These are phyloP conservation scores for Chytriomyces sp. DNA, from an alignment of 192 early-diverging fungal species.

Conservation along the genomic window DNA sequence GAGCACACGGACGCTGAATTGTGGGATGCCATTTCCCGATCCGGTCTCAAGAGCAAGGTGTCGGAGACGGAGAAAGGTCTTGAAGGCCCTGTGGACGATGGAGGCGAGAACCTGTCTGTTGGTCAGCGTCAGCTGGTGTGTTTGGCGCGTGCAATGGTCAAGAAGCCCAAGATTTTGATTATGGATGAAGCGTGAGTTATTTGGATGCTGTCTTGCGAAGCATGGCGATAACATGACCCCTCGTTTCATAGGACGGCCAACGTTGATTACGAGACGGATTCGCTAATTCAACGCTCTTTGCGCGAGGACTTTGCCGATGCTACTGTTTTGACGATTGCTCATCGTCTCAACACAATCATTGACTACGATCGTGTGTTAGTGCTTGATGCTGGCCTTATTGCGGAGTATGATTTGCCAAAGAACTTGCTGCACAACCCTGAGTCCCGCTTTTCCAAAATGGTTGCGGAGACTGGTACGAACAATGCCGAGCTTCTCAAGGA, in stretches of 20 bases:
- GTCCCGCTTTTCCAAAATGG: slow-evolving; percentile 38
- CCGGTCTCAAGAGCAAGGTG: slow-evolving; percentile 49
- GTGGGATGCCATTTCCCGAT: slow-evolving; percentile 67
- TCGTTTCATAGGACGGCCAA: slow-evolving; percentile 42
- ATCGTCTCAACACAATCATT: slow-evolving; percentile 44
- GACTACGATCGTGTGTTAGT: slow-evolving; percentile 48
- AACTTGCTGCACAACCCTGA: slow-evolving; percentile 55
- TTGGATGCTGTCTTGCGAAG: background rate
- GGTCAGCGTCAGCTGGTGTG: slow-evolving; percentile 68
- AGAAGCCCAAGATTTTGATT: slow-evolving; percentile 51
- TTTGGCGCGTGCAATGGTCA: slow-evolving; percentile 56
- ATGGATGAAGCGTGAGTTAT: slow-evolving; percentile 32
- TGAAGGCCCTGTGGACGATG: slow-evolving; percentile 70
- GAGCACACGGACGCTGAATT: slow-evolving; percentile 64
- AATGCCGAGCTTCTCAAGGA: slow-evolving; percentile 30
- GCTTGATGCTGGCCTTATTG: slow-evolving; percentile 73
- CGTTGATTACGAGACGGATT: slow-evolving; percentile 54
- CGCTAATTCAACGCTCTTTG: slow-evolving; percentile 51
- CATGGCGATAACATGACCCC: slow-evolving; percentile 22
- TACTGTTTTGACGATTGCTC: slow-evolving; percentile 56
- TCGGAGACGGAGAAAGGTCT: slow-evolving; percentile 49
- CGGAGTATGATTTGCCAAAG: slow-evolving; percentile 80
- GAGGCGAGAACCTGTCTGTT: slow-evolving; percentile 83
- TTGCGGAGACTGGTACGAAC: slow-evolving; percentile 37
- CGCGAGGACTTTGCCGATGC: slow-evolving; percentile 44